Evolutionary conservation across 2,329 filamentous ascomycete genomes (phyloP), one percentile per base, ranked within the genome.

Genomic region (Xylaria multiplex): DNA sequence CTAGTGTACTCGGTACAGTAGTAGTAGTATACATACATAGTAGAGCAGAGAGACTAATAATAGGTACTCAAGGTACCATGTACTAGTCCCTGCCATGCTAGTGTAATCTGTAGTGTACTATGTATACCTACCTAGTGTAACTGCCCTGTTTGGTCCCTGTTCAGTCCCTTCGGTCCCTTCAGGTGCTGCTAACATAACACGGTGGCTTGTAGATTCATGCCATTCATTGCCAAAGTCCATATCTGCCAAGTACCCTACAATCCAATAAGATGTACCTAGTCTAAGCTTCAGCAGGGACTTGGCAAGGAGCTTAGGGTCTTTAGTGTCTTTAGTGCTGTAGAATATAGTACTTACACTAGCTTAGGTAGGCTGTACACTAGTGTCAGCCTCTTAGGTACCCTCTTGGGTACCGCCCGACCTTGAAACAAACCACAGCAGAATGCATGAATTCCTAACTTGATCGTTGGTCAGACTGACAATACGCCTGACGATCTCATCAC

Each of bases 261-360:
- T 61, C 62, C 52, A 55, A 54, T 52, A 30, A 19, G 19, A 19
- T 19, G 19, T 19, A 19, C 19, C 19, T 19, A 19, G 19, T 19
- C 19, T 19, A 19, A 24, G 50, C 48, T 42, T 22, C 27, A 27
- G 19, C 6, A 49, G 22, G 49, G 55, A 52, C 49, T 19, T 32
- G 35, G 59, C 59, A 61, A 55, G 40, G 43, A 61, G 49, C 40
- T 61, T 61, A 22, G 49, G 30, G 49, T 9, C 49, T 32, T 53
- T 52, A 37, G 49, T 7, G 49, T 9, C 49, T 32, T 53, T 27
- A 27, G 27, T 27, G 27, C 27, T 27, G 27, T 27, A 27, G 27
- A 27, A 27, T 27, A 27, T 19, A 19, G 19, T 9, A 52, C 48
- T 14, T 52, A 35, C 45, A 27, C 19, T 19, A 19, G 19, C 19